Percentiles rank a stretch among this genome's conserved stretches.
Evolutionary conservation across 257 asterid species (phyloP).

Genomic region (Forsythia viridissima): DNA sequence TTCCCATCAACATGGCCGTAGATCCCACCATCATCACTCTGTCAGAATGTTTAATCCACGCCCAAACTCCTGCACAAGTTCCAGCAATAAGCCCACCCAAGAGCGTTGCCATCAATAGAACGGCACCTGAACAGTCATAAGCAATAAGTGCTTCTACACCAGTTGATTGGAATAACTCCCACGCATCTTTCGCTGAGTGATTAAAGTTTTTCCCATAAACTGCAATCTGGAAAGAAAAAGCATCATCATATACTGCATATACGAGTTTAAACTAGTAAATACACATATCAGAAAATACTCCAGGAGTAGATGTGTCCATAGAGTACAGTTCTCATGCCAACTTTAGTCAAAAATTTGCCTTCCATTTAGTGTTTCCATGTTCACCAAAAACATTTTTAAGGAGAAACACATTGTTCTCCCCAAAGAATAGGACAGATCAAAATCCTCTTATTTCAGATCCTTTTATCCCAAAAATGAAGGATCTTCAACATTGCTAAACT

Average conservation of each 20-base stretch:
- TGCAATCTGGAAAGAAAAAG: constrained; percentile 63
- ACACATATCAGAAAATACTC: not conserved
- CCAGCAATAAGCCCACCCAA: constrained; percentile 88
- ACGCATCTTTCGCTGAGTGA: constrained; percentile 94
- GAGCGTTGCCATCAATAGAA: constrained; percentile 81
- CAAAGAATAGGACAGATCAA: not conserved
- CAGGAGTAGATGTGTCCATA: not conserved
- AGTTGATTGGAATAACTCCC: constrained; percentile 97
- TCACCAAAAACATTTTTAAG: not conserved
- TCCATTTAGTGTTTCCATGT: no score
- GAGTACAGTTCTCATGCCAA: not conserved
- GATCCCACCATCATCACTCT: constrained; percentile 88
- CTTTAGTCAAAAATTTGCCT: not conserved
- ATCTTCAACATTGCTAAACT: not conserved
- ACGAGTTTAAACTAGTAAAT: not conserved
- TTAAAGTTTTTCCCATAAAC: constrained; percentile 92
- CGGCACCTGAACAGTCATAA: constrained; percentile 96
- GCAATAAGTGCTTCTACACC: constrained; percentile 96
- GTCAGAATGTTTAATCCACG: constrained; percentile 72
- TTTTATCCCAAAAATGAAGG: not conserved
- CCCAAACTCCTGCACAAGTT: constrained; percentile 82
- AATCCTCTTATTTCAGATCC: not conserved
- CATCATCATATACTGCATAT: not conserved
- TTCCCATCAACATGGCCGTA: constrained; percentile 93
- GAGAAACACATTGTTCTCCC: not conserved